Conservation (phyloP, 2,329 filamentous ascomycete genomes). For the Parascedosporium putredinis region DNA sequence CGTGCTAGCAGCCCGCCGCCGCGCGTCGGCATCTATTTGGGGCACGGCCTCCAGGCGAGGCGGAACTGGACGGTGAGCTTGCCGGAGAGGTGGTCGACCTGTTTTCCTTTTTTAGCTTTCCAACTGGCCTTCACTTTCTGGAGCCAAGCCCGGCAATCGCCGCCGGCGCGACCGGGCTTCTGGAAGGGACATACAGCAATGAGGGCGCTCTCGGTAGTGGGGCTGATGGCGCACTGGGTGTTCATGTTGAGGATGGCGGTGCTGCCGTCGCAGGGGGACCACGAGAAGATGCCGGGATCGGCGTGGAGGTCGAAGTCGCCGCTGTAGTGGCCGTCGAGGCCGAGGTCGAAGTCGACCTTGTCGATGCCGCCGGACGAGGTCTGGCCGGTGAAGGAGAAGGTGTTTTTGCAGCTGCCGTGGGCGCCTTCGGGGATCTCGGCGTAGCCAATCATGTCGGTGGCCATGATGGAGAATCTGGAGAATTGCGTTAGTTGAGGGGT, state of each 20-base stretch:
- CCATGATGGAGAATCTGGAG: conserved; percentile 16
- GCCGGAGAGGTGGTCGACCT: conserved; percentile 18
- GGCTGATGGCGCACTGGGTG: conserved; percentile 16
- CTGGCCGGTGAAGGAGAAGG: conserved; percentile 18
- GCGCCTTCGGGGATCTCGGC: conserved; percentile 16
- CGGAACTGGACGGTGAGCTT: conserved; percentile 17
- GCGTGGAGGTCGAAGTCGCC: conserved; percentile 15
- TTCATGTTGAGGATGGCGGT: conserved; percentile 20
- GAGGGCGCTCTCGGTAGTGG: conserved; percentile 14
- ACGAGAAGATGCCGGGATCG: conserved; percentile 13
- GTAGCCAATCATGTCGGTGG: conserved; percentile 18
- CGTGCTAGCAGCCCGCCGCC: too few relatives aligned
- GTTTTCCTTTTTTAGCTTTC: conserved; percentile 5
- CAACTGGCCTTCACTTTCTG: neutral
- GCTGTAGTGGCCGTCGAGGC: conserved; percentile 13
- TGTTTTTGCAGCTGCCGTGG: conserved; percentile 15
- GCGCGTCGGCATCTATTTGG: neutral
- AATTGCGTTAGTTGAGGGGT: too few relatives aligned
- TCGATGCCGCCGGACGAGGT: conserved; percentile 9
- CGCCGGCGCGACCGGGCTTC: neutral
- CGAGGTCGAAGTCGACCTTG: conserved; percentile 13
- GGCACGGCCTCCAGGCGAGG: conserved; percentile 14
- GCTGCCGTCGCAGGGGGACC: conserved; percentile 17
- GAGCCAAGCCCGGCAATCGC: neutral
- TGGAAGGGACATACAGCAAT: conserved; percentile 15